phyloP scores from a whole-genome alignment of 768 basidiomycete species.

The Rhizopogon roseolus region DNA sequence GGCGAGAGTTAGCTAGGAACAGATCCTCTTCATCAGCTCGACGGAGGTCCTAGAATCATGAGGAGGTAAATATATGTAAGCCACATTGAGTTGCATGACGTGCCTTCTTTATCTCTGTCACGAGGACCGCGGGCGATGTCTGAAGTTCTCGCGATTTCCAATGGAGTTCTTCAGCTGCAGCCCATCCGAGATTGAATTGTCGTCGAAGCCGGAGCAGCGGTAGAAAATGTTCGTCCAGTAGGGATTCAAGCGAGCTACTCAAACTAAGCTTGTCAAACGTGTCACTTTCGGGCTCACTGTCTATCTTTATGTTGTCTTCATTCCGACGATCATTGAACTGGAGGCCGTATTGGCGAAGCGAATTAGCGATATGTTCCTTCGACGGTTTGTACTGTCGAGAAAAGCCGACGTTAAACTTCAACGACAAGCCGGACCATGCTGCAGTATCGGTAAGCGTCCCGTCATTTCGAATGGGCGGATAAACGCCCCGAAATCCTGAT shows the following conservation, averaged over 20 bases:
- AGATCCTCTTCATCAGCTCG: constrained; percentile 42
- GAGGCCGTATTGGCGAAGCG: constrained; percentile 46
- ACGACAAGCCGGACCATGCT: constrained; percentile 25
- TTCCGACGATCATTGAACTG: constrained; percentile 27
- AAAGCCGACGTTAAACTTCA: constrained; percentile 62
- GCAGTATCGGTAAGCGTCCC: constrained; percentile 36
- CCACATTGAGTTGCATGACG: background rate
- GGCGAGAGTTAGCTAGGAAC: constrained; percentile 32
- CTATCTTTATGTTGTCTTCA: background rate
- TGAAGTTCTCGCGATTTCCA: constrained; percentile 43
- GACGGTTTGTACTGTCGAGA: constrained; percentile 57
- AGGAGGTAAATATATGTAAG: background rate
- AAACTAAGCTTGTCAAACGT: constrained; percentile 60
- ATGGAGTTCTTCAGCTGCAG: constrained; percentile 56
- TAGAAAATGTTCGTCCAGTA: constrained; percentile 54
- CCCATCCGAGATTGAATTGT: constrained; percentile 58
- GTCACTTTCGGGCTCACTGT: constrained; percentile 16
- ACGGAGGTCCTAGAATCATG: constrained; percentile 4
- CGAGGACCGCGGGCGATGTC: constrained; percentile 33
- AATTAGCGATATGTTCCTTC: constrained; percentile 41
- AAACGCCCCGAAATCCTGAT: constrained; percentile 46
- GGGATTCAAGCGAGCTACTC: constrained; percentile 55
- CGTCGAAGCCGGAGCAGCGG: constrained; percentile 48
- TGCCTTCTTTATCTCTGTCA: constrained; percentile 29
- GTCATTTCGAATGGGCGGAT: constrained; percentile 46